Evolutionary conservation across 768 basidiomycete species (phyloP), one percentile per base, ranked within the genome.

Genomic region (Ramaria rubella): DNA sequence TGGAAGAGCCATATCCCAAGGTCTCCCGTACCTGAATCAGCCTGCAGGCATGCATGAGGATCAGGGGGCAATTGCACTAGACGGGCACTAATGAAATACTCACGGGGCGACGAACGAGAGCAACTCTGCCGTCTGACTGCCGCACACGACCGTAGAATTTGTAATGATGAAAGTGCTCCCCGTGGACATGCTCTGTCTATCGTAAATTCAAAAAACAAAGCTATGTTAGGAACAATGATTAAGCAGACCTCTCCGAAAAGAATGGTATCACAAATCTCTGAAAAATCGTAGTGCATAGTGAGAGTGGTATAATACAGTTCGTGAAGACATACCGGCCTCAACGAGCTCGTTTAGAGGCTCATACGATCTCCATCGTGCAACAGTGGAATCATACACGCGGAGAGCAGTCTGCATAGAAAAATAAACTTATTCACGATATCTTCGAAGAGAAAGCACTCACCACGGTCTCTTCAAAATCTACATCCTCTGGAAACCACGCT

Each of bases 1-100:
- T 45, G 38, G 30, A 55, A 55, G 15, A 55, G 15, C 54, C 54
- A 55, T 15, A 55, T 30, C 12, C 54, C 54, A n/a, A 55, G 42
- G 19, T 55, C 54, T 3, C 30, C 27, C 42, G 33, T 55, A 19
- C 27, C 43, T 21, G 44, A 14, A n/a, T 55, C 30, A 17, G 29
- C 30, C 54, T 55, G 19, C 4, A 29, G 24, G 2, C 24, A 48
- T 48, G 17, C 23, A 12, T 21, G n/a, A n/a, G 14, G 14, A 8
- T 38, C 36, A 14, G 36, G 5, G 9, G 40, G 7, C 17, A 17
- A 21, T 42, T 42, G 14, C 17, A 21, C 19, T 40, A 4, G 19
- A 23, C 23, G 26, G 45, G 17, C 15, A 27, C n/a, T n/a, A n/a
- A n/a, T n/a, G 40, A 19, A 14, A 9, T 55, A 4, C 52, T 27